These are phyloP conservation scores for Wickerhamomyces silvicola DNA, from an alignment of 805 yeast genomes.

Conservation along the genomic window DNA sequence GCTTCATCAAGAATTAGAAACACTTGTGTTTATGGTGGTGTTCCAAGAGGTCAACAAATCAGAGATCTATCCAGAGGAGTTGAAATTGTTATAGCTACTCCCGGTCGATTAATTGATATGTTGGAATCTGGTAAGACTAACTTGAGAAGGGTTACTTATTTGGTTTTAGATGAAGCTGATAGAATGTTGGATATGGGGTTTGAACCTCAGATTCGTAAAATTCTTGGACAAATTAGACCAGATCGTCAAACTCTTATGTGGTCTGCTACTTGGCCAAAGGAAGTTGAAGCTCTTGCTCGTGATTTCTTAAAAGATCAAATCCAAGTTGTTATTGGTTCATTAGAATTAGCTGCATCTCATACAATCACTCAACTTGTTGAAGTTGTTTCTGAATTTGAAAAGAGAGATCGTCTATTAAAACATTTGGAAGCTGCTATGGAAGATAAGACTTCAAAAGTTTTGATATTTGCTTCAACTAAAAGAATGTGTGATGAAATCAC, in stretches of 20 bases:
- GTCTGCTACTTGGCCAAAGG: constrained; percentile 99
- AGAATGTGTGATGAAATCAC: constrained; percentile 97
- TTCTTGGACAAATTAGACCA: constrained; percentile 96
- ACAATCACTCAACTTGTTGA: constrained; percentile 91
- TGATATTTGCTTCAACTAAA: constrained; percentile 94
- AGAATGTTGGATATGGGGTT: constrained; percentile 99
- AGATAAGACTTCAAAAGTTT: constrained; percentile 65
- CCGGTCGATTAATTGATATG: constrained; percentile 98
- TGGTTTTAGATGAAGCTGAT: constrained; percentile 98
- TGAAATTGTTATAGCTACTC: constrained; percentile 96
- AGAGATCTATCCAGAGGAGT: constrained; percentile 94
- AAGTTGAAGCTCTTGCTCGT: constrained; percentile 86
- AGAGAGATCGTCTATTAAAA: constrained; percentile 83
- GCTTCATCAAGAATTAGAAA: constrained; percentile 87
- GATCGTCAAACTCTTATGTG: constrained; percentile 99
- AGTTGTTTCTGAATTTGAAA: constrained; percentile 86
- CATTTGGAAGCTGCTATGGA: constrained; percentile 77
- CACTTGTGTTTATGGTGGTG: constrained; percentile 99
- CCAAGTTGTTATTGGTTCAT: constrained; percentile 94
- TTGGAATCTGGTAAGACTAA: constrained; percentile 92
- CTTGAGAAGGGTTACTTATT: constrained; percentile 91
- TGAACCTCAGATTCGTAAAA: constrained; percentile 98
- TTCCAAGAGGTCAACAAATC: constrained; percentile 95
- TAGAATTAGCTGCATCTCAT: constrained; percentile 94
- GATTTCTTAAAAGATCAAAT: constrained; percentile 91